Percentiles rank a stretch among this genome's conserved stretches.
Conservation (phyloP, 352 stramenopile genomes). For the Blastocystis hominis region DNA sequence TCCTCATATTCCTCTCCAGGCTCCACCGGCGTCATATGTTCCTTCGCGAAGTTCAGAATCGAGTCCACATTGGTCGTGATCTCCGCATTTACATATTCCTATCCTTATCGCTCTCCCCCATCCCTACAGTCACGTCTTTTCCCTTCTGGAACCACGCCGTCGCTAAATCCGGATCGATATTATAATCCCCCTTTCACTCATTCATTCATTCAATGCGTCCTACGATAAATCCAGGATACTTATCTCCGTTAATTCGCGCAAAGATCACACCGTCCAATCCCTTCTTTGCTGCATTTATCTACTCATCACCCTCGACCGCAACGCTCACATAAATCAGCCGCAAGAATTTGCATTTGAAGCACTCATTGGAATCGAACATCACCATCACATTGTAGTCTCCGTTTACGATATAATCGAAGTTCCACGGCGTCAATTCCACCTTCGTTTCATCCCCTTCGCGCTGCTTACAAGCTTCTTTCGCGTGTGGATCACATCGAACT, state of each 20-base stretch:
- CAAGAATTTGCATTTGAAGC: background rate
- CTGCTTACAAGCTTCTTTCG: background rate
- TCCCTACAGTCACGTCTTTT: background rate
- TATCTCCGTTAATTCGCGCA: background rate
- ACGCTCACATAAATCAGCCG: background rate
- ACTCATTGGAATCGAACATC: background rate
- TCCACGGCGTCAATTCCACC: constrained; percentile 31
- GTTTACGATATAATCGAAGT: constrained; percentile 14
- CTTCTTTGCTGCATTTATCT: constrained; percentile 4
- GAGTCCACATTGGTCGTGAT: background rate
- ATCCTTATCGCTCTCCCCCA: background rate
- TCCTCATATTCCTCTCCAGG: background rate
- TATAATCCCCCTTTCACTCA: background rate
- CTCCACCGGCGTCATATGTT: constrained; percentile 38
- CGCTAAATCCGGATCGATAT: constrained; percentile 1
- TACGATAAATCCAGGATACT: constrained; percentile 32
- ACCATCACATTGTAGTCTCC: constrained; percentile 25
- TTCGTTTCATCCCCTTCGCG: background rate
- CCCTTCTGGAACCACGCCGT: constrained; percentile 34
- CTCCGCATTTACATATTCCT: background rate
- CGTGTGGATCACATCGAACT: background rate
- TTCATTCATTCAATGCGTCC: background rate
- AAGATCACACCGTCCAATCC: constrained; percentile 17
- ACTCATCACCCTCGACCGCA: background rate
- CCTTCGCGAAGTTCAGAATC: constrained; percentile 33